phyloP scores from a whole-genome alignment of 257 asterid species.

The Solanum pennellii region DNA sequence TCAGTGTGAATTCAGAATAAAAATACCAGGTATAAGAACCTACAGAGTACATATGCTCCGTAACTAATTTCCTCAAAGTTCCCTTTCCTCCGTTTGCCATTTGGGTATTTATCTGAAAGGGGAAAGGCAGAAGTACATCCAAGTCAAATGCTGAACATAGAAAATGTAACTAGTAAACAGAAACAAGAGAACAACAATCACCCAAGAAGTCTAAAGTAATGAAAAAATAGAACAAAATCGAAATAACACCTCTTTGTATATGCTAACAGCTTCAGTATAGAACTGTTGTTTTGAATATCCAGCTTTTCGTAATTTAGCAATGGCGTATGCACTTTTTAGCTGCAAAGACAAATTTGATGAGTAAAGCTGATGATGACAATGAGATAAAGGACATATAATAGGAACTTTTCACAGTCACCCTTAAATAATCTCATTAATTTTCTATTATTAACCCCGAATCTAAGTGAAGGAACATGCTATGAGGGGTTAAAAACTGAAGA shows the following conservation, averaged over 20 bases:
- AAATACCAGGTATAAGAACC: constrained; percentile 17
- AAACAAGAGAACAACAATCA: not conserved
- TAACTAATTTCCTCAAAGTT: constrained; percentile 61
- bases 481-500: not conserved
- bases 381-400: not conserved
- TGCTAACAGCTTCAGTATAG: constrained; percentile 55
- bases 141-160: not conserved
- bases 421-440: not conserved
- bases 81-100: constrained; percentile 83
- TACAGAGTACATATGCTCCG: constrained; percentile 92
- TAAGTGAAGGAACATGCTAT: not conserved
- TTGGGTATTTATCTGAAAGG: constrained; percentile 61
- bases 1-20: not conserved
- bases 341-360: constrained; percentile 26
- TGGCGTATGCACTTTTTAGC: constrained; percentile 83
- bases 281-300: constrained; percentile 76
- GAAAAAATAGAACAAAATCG: not conserved
- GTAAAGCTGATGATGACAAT: not conserved
- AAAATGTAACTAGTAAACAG: not conserved
- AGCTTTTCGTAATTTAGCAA: constrained; percentile 60
- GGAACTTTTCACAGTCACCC: not conserved
- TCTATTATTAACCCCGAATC: not conserved
- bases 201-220: not conserved
- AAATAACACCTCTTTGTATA: constrained; percentile 75
- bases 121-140: not conserved